Evolutionary conservation across 2,329 filamentous ascomycete species (phyloP), one percentile per base, ranked within the genome.

Genomic region (Incumbomyces lentus): DNA sequence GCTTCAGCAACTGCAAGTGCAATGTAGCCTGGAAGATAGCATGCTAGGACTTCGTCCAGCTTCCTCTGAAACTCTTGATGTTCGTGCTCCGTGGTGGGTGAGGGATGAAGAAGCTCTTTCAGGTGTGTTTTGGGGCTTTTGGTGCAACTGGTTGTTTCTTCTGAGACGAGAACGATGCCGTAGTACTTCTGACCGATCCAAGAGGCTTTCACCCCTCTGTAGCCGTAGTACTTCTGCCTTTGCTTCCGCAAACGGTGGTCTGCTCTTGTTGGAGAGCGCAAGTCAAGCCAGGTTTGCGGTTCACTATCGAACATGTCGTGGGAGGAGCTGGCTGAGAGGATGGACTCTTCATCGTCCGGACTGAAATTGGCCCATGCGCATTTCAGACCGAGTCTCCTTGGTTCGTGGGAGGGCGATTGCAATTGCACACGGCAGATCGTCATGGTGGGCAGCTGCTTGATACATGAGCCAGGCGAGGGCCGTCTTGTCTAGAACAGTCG

Each of bases 191-290:
- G 48, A 19, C 47, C 46, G 11, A 52, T 16, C 52, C 52, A 54
- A 22, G 43, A 43, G 10, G 52, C 43, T 12, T 54, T 29, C 11
- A 54, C 52, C 8, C 48, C 46, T n/a, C 52, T 48, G 31, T 52
- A 54, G 36, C 47, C 48, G 33, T 52, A 50, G 38, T 54, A 54
- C 37, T 52, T 54, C 1, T 46, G 43, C 11, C 46, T 47, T 40
- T 50, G 50, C 40, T 54, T 54, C 33, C 50, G 32, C 12, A n/a
- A 11, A 3, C 52, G 49, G 39, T 50, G 50, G 2, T 17, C 22
- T 12, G 42, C 17, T 26, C 36, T 50, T 35, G 32, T 33, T 8
- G 32, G 13, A 13, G 52, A 52, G 31, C 52, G 50, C 3, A 54
- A 30, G 33, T 54, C 52, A 26, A 26, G 22, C 22, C 22, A 26